A percentile compares a stretch with the other conserved stretches of the same genome.
Evolutionary conservation across 345 rosid species (phyloP).

Genomic region (Isatis tinctoria): DNA sequence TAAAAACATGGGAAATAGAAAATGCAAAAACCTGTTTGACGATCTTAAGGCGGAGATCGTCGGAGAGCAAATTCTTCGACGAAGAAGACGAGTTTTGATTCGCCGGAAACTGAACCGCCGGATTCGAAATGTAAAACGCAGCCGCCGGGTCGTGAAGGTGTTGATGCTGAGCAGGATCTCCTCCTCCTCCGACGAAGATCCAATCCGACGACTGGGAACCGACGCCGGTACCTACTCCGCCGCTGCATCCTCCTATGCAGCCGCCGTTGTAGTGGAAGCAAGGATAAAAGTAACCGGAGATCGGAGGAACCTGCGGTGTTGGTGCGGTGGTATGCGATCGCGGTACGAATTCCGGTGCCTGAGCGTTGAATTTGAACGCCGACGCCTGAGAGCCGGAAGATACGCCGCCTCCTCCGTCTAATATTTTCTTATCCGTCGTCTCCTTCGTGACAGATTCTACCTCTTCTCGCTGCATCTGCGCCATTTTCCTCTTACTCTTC

Average conservation of each 20-base stretch:
- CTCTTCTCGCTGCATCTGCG: slow-evolving; percentile 46
- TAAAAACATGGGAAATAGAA: background rate
- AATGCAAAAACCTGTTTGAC: slow-evolving; percentile 64
- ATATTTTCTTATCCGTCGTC: slow-evolving; percentile 10
- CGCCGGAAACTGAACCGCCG: slow-evolving; percentile 40
- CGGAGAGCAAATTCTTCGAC: slow-evolving; percentile 52
- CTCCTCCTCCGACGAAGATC: slow-evolving; percentile 73
- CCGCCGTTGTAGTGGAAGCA: slow-evolving; percentile 51
- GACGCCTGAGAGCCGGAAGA: slow-evolving; percentile 22
- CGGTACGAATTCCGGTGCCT: slow-evolving; percentile 89
- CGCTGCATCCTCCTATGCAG: slow-evolving; percentile 26
- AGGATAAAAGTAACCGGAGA: slow-evolving; percentile 70
- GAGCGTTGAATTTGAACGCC: slow-evolving; percentile 88
- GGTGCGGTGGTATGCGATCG: slow-evolving; percentile 48
- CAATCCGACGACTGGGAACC: slow-evolving; percentile 60
- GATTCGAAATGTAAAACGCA: slow-evolving; percentile 47
- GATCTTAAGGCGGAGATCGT: slow-evolving; percentile 78
- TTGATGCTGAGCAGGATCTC: slow-evolving; percentile 43
- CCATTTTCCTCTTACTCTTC: slow-evolving; percentile 37
- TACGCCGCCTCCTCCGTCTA: slow-evolving; percentile 26
- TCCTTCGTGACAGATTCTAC: slow-evolving; percentile 34
- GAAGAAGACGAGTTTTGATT: slow-evolving; percentile 36
- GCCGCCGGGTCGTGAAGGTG: slow-evolving; percentile 28
- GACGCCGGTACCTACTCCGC: background rate
- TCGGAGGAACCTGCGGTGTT: slow-evolving; percentile 32